Evolutionary conservation across 352 stramenopile species (phyloP).

Genomic region (Globisporangium canariense): DNA sequence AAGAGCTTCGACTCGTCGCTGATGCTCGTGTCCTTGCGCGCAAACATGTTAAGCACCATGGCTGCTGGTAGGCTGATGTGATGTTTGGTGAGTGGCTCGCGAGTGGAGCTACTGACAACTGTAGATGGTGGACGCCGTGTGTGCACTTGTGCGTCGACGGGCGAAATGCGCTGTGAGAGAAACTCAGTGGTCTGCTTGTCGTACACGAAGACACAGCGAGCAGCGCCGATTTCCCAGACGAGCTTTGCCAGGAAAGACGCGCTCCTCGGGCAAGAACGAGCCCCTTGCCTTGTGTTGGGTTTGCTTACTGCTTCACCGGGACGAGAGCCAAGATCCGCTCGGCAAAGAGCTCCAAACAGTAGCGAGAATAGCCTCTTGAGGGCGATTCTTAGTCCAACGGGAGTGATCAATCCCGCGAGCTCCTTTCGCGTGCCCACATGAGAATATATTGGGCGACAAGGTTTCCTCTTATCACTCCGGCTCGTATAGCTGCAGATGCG

Average conservation of each 20-base stretch:
- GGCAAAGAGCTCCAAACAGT: neutral
- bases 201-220: neutral
- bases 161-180: slow-evolving; percentile 5
- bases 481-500: neutral
- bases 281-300: neutral
- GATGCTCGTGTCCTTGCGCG: slow-evolving; percentile 59
- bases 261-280: neutral
- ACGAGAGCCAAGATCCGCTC: neutral
- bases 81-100: neutral
- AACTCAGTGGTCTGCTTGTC: too few relatives aligned
- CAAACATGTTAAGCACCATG: slow-evolving; percentile 83
- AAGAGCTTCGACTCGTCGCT: slow-evolving; percentile 82
- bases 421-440: too few relatives aligned
- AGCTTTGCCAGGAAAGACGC: slow-evolving; percentile 1
- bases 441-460: slow-evolving; percentile 3
- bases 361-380: neutral
- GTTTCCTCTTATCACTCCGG: neutral
- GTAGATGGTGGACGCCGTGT: neutral
- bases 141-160: neutral
- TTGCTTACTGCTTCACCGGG: neutral
- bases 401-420: neutral
- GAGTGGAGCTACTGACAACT: neutral
- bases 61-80: neutral
- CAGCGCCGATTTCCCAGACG: neutral
- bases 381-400: neutral